Evolutionary conservation across 257 asterid genomes (phyloP).

Genomic region (Solanum rostratum): DNA sequence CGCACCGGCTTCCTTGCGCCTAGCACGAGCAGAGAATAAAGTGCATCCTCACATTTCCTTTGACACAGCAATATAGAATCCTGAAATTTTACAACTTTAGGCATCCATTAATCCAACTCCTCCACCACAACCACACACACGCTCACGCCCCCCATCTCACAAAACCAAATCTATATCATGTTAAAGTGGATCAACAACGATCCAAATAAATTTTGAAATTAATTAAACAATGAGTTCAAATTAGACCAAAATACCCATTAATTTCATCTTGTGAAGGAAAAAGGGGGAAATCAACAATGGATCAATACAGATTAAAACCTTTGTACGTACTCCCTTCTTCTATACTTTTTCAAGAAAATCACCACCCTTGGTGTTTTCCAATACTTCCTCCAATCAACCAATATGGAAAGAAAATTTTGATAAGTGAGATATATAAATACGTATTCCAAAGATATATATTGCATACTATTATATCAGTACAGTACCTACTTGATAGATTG

Average conservation of each 20-base stretch:
- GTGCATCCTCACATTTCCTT: constrained; percentile 92
- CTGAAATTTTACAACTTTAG: constrained; percentile 25
- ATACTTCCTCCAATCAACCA: background rate
- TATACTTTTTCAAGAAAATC: background rate
- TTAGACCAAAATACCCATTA: background rate
- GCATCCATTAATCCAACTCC: background rate
- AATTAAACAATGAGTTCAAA: background rate
- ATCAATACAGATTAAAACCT: background rate
- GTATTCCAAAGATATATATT: background rate
- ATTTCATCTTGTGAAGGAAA: background rate
- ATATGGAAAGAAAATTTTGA: background rate
- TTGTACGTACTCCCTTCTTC: background rate
- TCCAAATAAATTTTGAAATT: background rate
- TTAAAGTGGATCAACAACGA: background rate
- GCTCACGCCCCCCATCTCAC: background rate
- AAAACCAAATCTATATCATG: background rate
- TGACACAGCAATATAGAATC: constrained; percentile 74
- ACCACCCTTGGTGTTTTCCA: background rate
- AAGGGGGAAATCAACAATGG: background rate
- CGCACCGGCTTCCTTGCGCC: constrained; percentile 97
- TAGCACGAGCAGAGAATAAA: constrained; percentile 73
- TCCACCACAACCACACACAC: no score
- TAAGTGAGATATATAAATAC: background rate
- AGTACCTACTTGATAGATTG: background rate
- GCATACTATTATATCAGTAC: background rate